Evolutionary conservation across 805 yeast genomes (phyloP).

Genomic region (Monosporozyma solicola): DNA sequence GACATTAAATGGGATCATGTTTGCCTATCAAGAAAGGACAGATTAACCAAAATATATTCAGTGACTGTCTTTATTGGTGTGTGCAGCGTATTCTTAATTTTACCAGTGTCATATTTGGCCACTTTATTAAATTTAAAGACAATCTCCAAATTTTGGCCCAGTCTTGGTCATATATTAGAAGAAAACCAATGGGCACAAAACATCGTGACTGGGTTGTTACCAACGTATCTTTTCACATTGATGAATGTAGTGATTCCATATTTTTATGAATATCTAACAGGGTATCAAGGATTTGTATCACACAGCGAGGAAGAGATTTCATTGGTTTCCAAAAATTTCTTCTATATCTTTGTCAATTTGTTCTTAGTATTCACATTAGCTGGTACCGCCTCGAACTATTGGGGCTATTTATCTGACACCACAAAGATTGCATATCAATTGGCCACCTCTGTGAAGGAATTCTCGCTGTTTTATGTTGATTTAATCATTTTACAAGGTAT

Average conservation of each 20-base stretch:
- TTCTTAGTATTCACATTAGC: constrained; percentile 90
- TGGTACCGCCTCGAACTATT: constrained; percentile 76
- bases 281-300: constrained; percentile 81
- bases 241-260: constrained; percentile 79
- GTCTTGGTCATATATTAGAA: constrained; percentile 57
- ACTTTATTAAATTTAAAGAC: constrained; percentile 71
- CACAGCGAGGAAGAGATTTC: constrained; percentile 89
- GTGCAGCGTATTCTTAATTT: constrained; percentile 61
- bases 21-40: constrained; percentile 66
- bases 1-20: constrained; percentile 91
- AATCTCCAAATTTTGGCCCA: constrained; percentile 75
- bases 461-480: constrained; percentile 85
- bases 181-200: constrained; percentile 63
- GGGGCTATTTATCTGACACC: constrained; percentile 80
- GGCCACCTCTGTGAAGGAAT: constrained; percentile 70
- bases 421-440: constrained; percentile 79
- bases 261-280: constrained; percentile 73
- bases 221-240: constrained; percentile 83
- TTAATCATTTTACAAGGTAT: constrained; percentile 72
- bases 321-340: constrained; percentile 84
- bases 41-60: constrained; percentile 45
- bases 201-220: constrained; percentile 78
- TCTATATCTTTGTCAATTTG: constrained; percentile 87
- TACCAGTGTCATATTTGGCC: constrained; percentile 81
- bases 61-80: constrained; percentile 34